Base-by-base conservation (phyloP, 768 basidiomycete species). In the Tremella yokohamensis region DNA sequence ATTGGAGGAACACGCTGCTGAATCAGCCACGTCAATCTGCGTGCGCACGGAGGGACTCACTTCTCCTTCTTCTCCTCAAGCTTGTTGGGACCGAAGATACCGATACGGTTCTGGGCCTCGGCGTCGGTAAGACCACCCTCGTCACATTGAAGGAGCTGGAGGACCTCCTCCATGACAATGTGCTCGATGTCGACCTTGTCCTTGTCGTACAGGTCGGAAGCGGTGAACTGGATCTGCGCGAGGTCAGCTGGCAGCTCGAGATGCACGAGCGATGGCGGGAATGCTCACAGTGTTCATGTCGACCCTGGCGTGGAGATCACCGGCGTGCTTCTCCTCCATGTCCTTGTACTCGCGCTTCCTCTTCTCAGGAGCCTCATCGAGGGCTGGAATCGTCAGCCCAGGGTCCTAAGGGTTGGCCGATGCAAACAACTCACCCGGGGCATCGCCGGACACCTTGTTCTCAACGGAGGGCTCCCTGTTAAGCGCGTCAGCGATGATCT, bases 131-230 rank as follows among this genome's bases (percentile, higher is more conserved):
- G 83, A 83, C 94, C 94, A 25, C 81, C 81, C 57, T 90, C 87
- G 66, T 83, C 82, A 76, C 90, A 93, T 70, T 97, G 91, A 51
- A 98, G 86, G 51, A 98, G 87, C 61, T 87, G 89, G 83, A 96
- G 91, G 76, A 97, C 93, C 71, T 97, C 94, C 67, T 91, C 90
- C 76, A 98, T 88, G 64, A 90, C 87, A 68, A 98, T 87, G 19
- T 91, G 93, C 82, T 97, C 94, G 59, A 98, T 82, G 79, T 98
- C 94, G 79, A 98, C 94, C 81, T 98, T 98, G 80, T 98, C 94
- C 81, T 94, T 94, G 79, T 96, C 92, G 77, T 96, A 97, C 50
- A 78, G 58, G 62, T 78, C 77, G 68, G 68, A 64, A 55, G 73
- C 75, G 44, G 77, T 78, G 65, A 78, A 76, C 45, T 72, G 66